Base-by-base conservation (phyloP, 306 rosid species). In the Potentilla sterilis region DNA sequence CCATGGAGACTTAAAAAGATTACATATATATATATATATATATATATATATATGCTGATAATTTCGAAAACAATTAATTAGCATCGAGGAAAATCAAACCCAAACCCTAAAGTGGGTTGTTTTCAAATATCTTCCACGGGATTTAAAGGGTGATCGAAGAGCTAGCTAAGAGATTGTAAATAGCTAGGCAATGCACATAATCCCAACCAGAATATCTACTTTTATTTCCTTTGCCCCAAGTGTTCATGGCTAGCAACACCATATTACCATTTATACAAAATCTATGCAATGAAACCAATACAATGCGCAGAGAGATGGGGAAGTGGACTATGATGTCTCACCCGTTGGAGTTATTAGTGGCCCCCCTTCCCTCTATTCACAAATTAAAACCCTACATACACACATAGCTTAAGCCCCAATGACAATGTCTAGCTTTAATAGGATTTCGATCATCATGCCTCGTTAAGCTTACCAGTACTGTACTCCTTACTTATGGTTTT, bases 261-360 rank as follows among this genome's bases (percentile, higher is more conserved):
- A 28, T 28, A 54, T 54, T 22, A 61, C 67, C 10, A 61, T 61
- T 61, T 6, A 61, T 13, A 61, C 41, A 61, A 28, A 61, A 32
- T 6, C 21, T 6, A 34, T n/a, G 65, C 21, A 41, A 55, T 49
- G 55, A 34, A 49, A 14, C 67, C 55, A 34, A 70, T 24, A 63
- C 18, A 61, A 18, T 71, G 59, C 21, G 73, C 61, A 69, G 77
- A 61, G 32, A 64, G 61, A 62, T 68, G 64, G 61, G 67, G 68
- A 52, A 9, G 35, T 32, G 68, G 77, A 75, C 77, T 80, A 51
- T 21, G 77, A 80, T 80, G 80, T 80, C 80, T 75, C 80, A 80
- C 77, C 80, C 34, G 16, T 80, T 62, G 49, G 73, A 75, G 83
- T 80, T 59, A 80, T 48, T 48, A 41, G 16, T 75, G 80, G 83